Evolutionary conservation across 2,329 filamentous ascomycete species (phyloP).

Genomic region (Sporothrix brasiliensis): DNA sequence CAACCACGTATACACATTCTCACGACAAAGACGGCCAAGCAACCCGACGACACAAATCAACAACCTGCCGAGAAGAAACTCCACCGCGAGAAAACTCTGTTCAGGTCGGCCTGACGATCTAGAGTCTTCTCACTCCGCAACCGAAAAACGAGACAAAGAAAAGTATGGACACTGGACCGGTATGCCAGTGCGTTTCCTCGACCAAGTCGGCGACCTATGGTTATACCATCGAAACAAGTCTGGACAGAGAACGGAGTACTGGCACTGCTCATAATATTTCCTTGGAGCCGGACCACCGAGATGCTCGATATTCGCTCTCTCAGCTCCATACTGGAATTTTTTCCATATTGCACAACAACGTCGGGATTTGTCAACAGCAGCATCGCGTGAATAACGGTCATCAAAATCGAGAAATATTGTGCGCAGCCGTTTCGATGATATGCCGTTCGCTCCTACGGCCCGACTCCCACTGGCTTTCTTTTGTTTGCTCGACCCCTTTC

Average conservation of each 20-base stretch:
- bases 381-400: background rate
- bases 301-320: background rate
- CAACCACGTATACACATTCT: background rate
- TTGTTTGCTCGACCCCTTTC: background rate
- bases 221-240: background rate
- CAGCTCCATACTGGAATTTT: background rate
- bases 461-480: slow-evolving; percentile 2
- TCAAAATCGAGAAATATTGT: slow-evolving; percentile 1
- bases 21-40: background rate
- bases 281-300: slow-evolving; percentile 1
- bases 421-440: background rate
- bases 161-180: background rate
- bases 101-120: background rate
- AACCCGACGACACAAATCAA: background rate
- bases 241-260: background rate
- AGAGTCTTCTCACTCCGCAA: background rate
- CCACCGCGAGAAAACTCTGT: background rate
- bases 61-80: background rate
- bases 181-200: background rate
- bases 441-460: background rate
- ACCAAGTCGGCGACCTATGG: background rate
- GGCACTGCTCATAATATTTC: background rate
- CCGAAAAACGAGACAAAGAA: background rate
- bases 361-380: background rate
- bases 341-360: background rate